phyloP scores from a whole-genome alignment of 163 green algal species.

The Chlamydomonas reinhardtii region DNA sequence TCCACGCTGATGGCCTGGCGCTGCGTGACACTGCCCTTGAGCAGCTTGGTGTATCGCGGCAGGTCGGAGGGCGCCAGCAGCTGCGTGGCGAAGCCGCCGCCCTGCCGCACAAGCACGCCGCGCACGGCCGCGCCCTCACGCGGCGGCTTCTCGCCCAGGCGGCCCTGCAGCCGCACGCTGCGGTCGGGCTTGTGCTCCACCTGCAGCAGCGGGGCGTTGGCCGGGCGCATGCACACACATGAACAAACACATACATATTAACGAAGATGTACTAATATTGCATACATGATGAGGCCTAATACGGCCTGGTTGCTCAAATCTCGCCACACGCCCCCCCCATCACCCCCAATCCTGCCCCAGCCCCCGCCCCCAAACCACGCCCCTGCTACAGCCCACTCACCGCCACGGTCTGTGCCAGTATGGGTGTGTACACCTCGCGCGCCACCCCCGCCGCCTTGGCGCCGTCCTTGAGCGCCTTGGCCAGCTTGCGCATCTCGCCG shows the following conservation, averaged over 20 bases:
- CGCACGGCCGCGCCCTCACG: slow-evolving; percentile 46
- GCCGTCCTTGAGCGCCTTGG: slow-evolving; percentile 79
- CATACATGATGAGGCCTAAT: too few relatives aligned
- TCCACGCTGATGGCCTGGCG: slow-evolving; percentile 64
- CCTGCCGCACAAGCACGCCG: slow-evolving; percentile 66
- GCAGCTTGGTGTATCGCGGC: slow-evolving; percentile 81
- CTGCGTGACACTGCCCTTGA: slow-evolving; percentile 76
- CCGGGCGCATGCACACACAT: neutral
- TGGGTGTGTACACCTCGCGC: slow-evolving; percentile 86
- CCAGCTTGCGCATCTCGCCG: slow-evolving; percentile 59
- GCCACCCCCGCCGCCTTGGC: slow-evolving; percentile 65
- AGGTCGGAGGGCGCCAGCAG: slow-evolving; percentile 85
- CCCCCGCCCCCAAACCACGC: neutral
- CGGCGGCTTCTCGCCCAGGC: slow-evolving; percentile 70
- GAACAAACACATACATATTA: too few relatives aligned
- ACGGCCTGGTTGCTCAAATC: too few relatives aligned
- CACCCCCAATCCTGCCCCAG: too few relatives aligned
- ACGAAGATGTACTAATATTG: too few relatives aligned
- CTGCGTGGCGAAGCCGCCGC: slow-evolving; percentile 27
- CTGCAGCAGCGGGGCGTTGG: neutral
- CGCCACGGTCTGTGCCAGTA: slow-evolving; percentile 54
- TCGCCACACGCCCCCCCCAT: too few relatives aligned
- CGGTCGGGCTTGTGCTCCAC: slow-evolving; percentile 54
- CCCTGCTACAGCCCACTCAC: neutral
- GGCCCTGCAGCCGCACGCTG: slow-evolving; percentile 71